Base-by-base conservation (phyloP, 148 eudicot species). In the Spergularia bocconei region DNA sequence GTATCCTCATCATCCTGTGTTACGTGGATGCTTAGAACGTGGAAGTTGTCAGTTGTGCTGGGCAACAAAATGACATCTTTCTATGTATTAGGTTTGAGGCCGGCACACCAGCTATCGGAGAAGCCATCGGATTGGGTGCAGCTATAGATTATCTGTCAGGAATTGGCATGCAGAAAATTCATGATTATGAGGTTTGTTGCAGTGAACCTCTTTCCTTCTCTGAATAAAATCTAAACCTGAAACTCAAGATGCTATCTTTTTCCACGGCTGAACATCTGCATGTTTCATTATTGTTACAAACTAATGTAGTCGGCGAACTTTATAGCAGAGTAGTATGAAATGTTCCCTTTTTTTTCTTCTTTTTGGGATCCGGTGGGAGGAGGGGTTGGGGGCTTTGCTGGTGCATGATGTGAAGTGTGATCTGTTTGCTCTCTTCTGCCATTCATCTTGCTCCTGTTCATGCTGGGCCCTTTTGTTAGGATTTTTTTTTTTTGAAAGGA, bases 71-170 rank as follows among this genome's bases (percentile, higher is more conserved):
- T 55, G 67, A 25, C 50, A 11, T 14, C 19, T 57, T 69, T 59
- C 58, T 76, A 47, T 67, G 81, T 59, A 39, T 69, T 82, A 92
- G 99, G 82, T 95, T 95, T 85, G 99, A 95, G 86, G 99, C 99
- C 74, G 99, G 97, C 69, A 95, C 99, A 20, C 99, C 99, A 21
- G 99, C 99, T 33, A 95, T 95, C 82, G 98, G 92, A 75, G 97
- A 87, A 83, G 96, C 96, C 65, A 89, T 95, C 86, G 99, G 99
- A 48, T 86, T 95, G 69, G 99, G 99, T 78, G 96, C 94, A 52
- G 97, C 99, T 60, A 86, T 95, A 77, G 99, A 95, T 81, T 95
- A 95, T 86, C 83, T 95, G 7, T 95, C 94, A 60, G 88, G 78
- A 76, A 92, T 95, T 63, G 99, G 99, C 80, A 95, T 95, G 99